phyloP scores from a whole-genome alignment of 1,139 yeast species.

The Yamadazyma buinensis region DNA sequence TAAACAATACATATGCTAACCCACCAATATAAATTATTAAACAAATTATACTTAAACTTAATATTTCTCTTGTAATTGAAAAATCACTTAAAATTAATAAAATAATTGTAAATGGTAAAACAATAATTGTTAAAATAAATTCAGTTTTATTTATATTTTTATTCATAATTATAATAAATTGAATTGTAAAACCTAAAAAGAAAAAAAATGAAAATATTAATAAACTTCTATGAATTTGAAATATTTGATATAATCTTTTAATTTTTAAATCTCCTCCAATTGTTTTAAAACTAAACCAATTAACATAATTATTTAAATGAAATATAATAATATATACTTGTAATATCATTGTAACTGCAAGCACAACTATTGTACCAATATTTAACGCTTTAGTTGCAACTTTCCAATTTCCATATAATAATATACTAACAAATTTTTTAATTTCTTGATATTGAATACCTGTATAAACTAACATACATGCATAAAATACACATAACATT shows the following conservation, averaged over 20 bases:
- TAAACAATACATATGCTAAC: conserved; percentile 48
- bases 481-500: conserved; percentile 42
- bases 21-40: conserved; percentile 37
- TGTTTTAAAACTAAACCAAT: conserved; percentile 49
- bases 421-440: conserved; percentile 19
- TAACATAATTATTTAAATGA: conserved; percentile 39
- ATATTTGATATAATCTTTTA: conserved; percentile 36
- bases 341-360: conserved; percentile 35
- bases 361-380: conserved; percentile 44
- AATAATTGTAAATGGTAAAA: conserved; percentile 44
- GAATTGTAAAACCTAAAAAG: conserved; percentile 52
- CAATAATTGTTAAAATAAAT: conserved; percentile 47
- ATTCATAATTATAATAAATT: conserved; percentile 48
- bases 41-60: conserved; percentile 25
- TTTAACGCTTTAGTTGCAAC: conserved; percentile 33
- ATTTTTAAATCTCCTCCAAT: conserved; percentile 48
- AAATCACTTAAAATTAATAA: conserved; percentile 36
- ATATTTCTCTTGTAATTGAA: conserved; percentile 37
- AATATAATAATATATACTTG: conserved; percentile 31
- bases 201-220: conserved; percentile 47
- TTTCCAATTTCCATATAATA: conserved; percentile 22
- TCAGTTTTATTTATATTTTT: conserved; percentile 37
- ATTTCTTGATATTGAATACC: conserved; percentile 50
- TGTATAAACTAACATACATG: conserved; percentile 49
- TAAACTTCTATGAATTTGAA: conserved; percentile 41